A percentile compares a stretch with the other conserved stretches of the same genome.
These are phyloP conservation scores for Fusarium floridanum DNA, from an alignment of 2,329 filamentous ascomycete species.

Conservation along the genomic window DNA sequence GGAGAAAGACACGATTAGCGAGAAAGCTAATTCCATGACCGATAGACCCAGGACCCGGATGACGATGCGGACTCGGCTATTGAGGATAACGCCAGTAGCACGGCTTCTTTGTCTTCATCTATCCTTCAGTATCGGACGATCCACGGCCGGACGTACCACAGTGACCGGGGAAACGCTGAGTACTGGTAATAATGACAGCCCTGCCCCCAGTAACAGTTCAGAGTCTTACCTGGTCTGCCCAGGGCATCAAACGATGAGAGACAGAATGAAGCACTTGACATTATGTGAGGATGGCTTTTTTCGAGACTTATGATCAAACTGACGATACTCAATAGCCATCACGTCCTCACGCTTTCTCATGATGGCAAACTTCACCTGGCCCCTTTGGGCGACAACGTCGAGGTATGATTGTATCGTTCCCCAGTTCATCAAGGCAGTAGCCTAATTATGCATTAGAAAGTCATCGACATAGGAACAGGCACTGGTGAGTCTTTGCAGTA, in stretches of 20 bases:
- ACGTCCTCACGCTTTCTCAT: constrained; percentile 3
- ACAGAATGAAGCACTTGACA: constrained; percentile 11
- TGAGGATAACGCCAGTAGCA: constrained; percentile 16
- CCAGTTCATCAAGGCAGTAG: neutral
- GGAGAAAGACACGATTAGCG: neutral
- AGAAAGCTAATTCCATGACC: neutral
- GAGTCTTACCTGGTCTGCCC: neutral
- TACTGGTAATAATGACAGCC: constrained; percentile 9
- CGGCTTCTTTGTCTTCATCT: constrained; percentile 21
- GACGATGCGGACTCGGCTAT: constrained; percentile 10
- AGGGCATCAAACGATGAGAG: constrained; percentile 12
- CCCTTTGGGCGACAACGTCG: neutral
- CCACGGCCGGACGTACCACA: constrained; percentile 23
- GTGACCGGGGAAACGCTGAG: constrained; percentile 22
- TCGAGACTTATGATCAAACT: neutral
- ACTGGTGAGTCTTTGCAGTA: neutral
- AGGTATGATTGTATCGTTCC: neutral
- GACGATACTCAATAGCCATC: neutral
- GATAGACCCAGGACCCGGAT: constrained; percentile 1
- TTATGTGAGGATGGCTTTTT: neutral
- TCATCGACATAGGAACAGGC: neutral
- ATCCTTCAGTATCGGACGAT: constrained; percentile 28
- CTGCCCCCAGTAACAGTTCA: neutral
- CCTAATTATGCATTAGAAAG: neutral
- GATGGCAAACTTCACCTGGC: constrained; percentile 16